These are phyloP conservation scores for Xylaria digitata DNA, from an alignment of 2,329 filamentous ascomycete species.

Conservation along the genomic window DNA sequence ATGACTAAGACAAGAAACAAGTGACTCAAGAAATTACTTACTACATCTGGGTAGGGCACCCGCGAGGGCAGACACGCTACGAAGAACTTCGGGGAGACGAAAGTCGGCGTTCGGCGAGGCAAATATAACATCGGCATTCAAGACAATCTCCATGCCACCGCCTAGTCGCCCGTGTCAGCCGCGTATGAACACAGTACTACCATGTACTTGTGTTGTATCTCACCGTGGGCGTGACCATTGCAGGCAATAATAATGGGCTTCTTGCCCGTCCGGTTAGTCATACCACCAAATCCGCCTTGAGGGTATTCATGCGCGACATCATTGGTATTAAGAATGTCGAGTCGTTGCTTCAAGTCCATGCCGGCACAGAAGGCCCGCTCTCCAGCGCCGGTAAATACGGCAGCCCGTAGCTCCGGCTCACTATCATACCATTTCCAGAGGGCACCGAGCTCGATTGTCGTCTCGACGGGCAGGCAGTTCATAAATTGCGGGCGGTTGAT, in stretches of 20 bases:
- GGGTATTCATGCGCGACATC: slow-evolving; percentile 51
- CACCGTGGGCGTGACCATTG: slow-evolving; percentile 27
- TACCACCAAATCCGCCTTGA: slow-evolving; percentile 51
- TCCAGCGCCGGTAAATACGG: slow-evolving; percentile 63
- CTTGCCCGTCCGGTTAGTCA: slow-evolving; percentile 51
- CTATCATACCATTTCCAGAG: slow-evolving; percentile 64
- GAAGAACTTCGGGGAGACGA: slow-evolving; percentile 21
- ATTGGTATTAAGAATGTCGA: slow-evolving; percentile 46
- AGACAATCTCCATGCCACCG: slow-evolving; percentile 24
- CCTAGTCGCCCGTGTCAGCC: slow-evolving; percentile 9
- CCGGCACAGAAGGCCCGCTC: slow-evolving; percentile 64
- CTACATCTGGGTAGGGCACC: slow-evolving; percentile 20
- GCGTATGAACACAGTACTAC: neutral
- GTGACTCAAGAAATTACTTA: neutral
- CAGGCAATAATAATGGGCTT: slow-evolving; percentile 43
- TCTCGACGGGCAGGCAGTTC: slow-evolving; percentile 55
- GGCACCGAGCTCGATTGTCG: slow-evolving; percentile 54
- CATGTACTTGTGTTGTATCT: neutral
- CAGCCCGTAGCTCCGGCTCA: slow-evolving; percentile 60
- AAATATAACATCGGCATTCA: slow-evolving; percentile 28
- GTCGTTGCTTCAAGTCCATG: slow-evolving; percentile 64
- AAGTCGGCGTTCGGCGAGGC: slow-evolving; percentile 27
- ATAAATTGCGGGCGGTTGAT: slow-evolving; percentile 57
- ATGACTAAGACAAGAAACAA: no score
- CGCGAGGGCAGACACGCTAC: slow-evolving; percentile 19